These are phyloP conservation scores for Hansenula sp. DNA, from an alignment of 1,139 yeast species.

Conservation along the genomic window DNA sequence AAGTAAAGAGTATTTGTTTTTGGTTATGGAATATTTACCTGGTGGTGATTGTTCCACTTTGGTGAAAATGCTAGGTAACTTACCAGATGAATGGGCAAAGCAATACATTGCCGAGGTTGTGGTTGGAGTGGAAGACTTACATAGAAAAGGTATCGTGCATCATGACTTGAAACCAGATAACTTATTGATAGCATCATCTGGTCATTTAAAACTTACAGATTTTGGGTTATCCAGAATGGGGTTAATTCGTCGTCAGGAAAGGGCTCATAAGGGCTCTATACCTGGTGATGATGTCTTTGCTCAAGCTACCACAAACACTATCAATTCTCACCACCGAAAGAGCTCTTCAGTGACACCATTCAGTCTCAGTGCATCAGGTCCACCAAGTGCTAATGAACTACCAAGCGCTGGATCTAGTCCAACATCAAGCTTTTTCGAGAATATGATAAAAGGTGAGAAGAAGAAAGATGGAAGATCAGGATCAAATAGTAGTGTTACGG, in stretches of 20 bases:
- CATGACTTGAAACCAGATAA: constrained; percentile 96
- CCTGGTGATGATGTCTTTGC: constrained; percentile 18
- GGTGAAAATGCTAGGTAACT: constrained; percentile 71
- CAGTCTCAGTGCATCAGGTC: constrained; percentile 11
- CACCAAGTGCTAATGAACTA: constrained; percentile 13
- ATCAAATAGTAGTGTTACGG: constrained; percentile 36
- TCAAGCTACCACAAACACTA: constrained; percentile 9
- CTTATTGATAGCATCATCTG: constrained; percentile 74
- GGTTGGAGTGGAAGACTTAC: constrained; percentile 87
- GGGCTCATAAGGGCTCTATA: constrained; percentile 9
- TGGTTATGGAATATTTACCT: constrained; percentile 94
- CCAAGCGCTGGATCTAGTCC: constrained; percentile 17
- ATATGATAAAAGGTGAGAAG: constrained; percentile 12
- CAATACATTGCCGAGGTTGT: constrained; percentile 87
- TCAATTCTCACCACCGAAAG: constrained; percentile 9
- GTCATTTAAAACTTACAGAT: constrained; percentile 90
- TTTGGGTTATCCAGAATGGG: constrained; percentile 94
- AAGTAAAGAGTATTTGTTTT: constrained; percentile 76
- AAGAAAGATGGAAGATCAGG: constrained; percentile 22
- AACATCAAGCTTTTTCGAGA: constrained; percentile 22
- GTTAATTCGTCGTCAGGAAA: constrained; percentile 70
- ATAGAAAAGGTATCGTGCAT: constrained; percentile 84
- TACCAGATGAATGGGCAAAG: constrained; percentile 85
- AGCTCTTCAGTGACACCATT: constrained; percentile 18
- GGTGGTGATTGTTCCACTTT: constrained; percentile 96